phyloP scores from a whole-genome alignment of 768 basidiomycete species.

The Kondoa malvinella region DNA sequence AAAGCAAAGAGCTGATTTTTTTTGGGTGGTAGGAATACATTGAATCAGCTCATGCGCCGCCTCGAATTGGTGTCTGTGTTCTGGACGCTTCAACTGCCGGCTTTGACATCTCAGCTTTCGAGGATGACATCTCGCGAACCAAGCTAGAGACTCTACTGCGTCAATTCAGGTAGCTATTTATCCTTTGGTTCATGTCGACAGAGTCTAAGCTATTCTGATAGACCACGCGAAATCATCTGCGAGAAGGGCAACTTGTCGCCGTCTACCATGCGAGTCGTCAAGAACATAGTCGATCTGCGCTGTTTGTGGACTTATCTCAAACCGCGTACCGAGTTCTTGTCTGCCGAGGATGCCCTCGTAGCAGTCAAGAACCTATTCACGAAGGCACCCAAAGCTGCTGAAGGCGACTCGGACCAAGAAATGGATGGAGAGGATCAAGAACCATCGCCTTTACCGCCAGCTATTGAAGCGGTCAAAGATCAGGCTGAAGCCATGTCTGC shows the following conservation, averaged over 20 bases:
- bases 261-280: constrained; percentile 62
- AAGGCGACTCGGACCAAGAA: constrained; percentile 38
- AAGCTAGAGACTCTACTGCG: constrained; percentile 72
- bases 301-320: constrained; percentile 78
- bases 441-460: constrained; percentile 41
- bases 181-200: neutral
- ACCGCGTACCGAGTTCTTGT: constrained; percentile 59
- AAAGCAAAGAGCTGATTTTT: neutral
- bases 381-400: constrained; percentile 26
- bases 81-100: constrained; percentile 89
- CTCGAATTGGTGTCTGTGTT: constrained; percentile 66
- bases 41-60: constrained; percentile 15
- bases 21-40: constrained; percentile 18
- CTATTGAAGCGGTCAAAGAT: constrained; percentile 55
- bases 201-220: neutral
- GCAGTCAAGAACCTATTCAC: constrained; percentile 51
- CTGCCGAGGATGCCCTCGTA: constrained; percentile 50
- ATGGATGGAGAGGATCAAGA: constrained; percentile 29
- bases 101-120: constrained; percentile 74
- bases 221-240: constrained; percentile 22
- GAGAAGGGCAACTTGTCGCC: constrained; percentile 69
- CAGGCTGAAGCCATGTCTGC: constrained; percentile 59
- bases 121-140: constrained; percentile 82
- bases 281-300: constrained; percentile 55
- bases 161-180: neutral